phyloP scores from a whole-genome alignment of 1,284 basidiomycete genomes.

The Mycosarcoma mackinlayi region DNA sequence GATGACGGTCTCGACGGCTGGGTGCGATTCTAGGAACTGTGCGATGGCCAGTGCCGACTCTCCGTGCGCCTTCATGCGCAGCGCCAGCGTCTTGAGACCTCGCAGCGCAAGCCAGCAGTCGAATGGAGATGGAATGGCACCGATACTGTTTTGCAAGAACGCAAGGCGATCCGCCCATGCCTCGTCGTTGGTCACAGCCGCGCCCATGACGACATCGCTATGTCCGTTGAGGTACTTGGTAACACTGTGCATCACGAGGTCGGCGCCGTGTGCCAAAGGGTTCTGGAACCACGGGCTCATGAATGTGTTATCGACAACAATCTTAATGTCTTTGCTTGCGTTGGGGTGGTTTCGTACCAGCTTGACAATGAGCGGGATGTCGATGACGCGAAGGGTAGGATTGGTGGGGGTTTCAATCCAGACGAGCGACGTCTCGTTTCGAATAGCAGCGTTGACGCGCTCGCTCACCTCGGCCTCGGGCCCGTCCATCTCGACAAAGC shows the following conservation, averaged over 20 bases:
- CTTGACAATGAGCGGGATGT: constrained; percentile 76
- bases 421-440: constrained; percentile 88
- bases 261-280: constrained; percentile 85
- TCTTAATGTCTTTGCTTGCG: constrained; percentile 45
- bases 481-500: constrained; percentile 80
- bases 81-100: constrained; percentile 81
- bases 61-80: constrained; percentile 83
- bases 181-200: constrained; percentile 56
- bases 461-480: constrained; percentile 71
- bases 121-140: constrained; percentile 86
- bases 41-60: constrained; percentile 83
- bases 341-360: constrained; percentile 79
- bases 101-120: constrained; percentile 92
- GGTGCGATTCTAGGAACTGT: constrained; percentile 72
- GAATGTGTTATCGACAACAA: constrained; percentile 69
- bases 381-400: constrained; percentile 87
- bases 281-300: constrained; percentile 90
- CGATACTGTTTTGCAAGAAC: constrained; percentile 92
- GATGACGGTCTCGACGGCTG: constrained; percentile 79
- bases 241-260: constrained; percentile 78
- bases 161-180: constrained; percentile 67
- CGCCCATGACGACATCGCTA: constrained; percentile 74
- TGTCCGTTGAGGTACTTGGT: constrained; percentile 93
- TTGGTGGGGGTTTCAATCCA: constrained; percentile 98
- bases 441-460: constrained; percentile 75